Base-by-base conservation (phyloP, 2,329 filamentous ascomycete genomes). In the Hortaea sp. region DNA sequence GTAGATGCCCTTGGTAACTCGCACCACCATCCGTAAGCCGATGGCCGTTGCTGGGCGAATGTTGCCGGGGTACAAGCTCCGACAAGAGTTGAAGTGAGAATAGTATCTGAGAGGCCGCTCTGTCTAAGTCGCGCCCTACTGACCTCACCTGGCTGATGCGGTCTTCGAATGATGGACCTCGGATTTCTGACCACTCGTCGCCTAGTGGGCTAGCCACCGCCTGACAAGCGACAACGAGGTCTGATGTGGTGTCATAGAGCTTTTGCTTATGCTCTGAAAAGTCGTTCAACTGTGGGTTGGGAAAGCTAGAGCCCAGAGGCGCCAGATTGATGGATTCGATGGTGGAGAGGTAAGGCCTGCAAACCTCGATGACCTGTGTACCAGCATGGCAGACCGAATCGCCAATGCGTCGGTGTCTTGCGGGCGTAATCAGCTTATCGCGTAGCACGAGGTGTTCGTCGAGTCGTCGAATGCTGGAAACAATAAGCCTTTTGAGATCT, bases 101-200 rank as follows among this genome's bases (percentile, higher is more conserved):
- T 29, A 86, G 85, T 53, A 95, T 81, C 57, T 95, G 88, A 0
- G 85, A 85, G 9, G 89, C 84, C 57, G 86, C 89, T 13, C 82
- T 85, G 63, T 97, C 88, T 12, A 98, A 72, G 41, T 90, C 85
- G 56, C 84, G 79, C 7, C 83, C 81, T 50, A 87, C 85, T 48
- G 80, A 75, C 44, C 84, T 79, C 48, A 95, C 88, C 52, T 85
- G 83, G 53, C 84, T 85, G 28, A 97, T 68, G 20, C 92, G 81
- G 54, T 87, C 87, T 60, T 95, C 90, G 29, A 98, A 72, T 6
- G 89, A 85, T 62, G 94, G 88, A 1, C 88, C 88, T 39, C 88
- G 81, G n/a, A 89, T 74, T 63, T 95, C 88, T 4, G 89, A 81
- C 92, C 92, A 98, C 67, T 98, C 92, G 62, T 98, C 92, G 6